phyloP scores from a whole-genome alignment of 805 yeast genomes.

The Candida insectalens region DNA sequence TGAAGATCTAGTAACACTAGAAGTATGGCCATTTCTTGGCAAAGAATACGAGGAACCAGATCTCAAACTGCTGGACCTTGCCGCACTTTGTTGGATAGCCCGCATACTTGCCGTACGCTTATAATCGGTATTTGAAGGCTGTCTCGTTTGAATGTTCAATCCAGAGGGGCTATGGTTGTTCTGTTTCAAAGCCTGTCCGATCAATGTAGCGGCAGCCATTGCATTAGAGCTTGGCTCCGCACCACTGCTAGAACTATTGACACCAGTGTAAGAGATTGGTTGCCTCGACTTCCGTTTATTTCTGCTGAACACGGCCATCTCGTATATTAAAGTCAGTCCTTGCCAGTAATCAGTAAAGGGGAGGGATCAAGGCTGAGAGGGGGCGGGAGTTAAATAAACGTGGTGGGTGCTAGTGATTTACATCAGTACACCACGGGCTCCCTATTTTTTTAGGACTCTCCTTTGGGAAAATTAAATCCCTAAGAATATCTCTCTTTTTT shows the following conservation, averaged over 20 bases:
- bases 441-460: no score
- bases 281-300: slow-evolving; percentile 14
- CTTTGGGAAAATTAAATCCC: no score
- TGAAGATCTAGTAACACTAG: no score
- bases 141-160: slow-evolving; percentile 15
- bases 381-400: no score
- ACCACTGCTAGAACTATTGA: slow-evolving; percentile 5
- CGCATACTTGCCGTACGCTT: slow-evolving; percentile 6
- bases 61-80: slow-evolving; percentile 11
- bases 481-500: no score
- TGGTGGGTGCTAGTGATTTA: no score
- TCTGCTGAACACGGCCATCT: not conserved
- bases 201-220: slow-evolving; percentile 53
- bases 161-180: slow-evolving; percentile 21
- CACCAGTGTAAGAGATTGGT: slow-evolving; percentile 14
- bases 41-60: no score
- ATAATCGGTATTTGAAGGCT: slow-evolving; percentile 14
- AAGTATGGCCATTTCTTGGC: slow-evolving; percentile 6
- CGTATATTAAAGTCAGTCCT: no score
- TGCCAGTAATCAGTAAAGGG: no score
- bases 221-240: slow-evolving; percentile 36
- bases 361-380: no score
- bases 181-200: slow-evolving; percentile 38
- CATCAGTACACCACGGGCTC: no score
- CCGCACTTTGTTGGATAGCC: slow-evolving; percentile 15